Evolutionary conservation across 1,284 basidiomycete genomes (phyloP), one percentile per base, ranked within the genome.

Genomic region (Phylloboletellus chloephorus): DNA sequence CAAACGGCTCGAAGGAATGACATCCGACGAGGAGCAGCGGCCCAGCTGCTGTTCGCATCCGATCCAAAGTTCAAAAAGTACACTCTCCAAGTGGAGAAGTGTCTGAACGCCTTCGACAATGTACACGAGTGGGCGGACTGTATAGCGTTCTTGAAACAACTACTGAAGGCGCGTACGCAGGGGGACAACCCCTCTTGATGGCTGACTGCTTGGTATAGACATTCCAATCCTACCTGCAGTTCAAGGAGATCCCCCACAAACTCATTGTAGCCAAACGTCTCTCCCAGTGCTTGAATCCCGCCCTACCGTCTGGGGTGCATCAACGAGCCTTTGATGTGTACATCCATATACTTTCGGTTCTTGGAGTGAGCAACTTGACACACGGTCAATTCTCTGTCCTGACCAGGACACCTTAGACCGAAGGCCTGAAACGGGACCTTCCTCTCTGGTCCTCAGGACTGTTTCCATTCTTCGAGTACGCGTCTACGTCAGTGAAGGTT

Each of bases 51-150:
- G 17, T 79, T 79, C 54, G 72, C 76, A 19, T 76, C 79, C 7
- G 95, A 98, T 66, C 82, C 88, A n/a, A 94, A 94, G 63, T 98
- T 86, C 71, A 92, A 90, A 72, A 97, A 97, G 67, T 98, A 94
- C 66, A 75, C 84, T 0, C 78, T 84, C 39, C 82, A 90, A 53
- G 87, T 99, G 39, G 96, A 98, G 61, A 86, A 87, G 62, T 90
- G 88, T 50, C 72, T 99, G 20, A 87, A 84, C 50, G 86, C 89
- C 1, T 98, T 99, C 57, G 94, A 98, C 61, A 90, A 81, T 59
- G 91, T 98, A 47, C 90, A 95, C 48, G 96, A 99, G 69, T 99
- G 96, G 96, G 95, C 96, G 44, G 96, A 99, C 70, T 98, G 95
- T 64, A 98, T 98, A 60, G 88, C 95, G 31, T 98, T 98, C 67